Conservation (phyloP, 2,329 filamentous ascomycete species). For the Grosmannia clavigera region DNA sequence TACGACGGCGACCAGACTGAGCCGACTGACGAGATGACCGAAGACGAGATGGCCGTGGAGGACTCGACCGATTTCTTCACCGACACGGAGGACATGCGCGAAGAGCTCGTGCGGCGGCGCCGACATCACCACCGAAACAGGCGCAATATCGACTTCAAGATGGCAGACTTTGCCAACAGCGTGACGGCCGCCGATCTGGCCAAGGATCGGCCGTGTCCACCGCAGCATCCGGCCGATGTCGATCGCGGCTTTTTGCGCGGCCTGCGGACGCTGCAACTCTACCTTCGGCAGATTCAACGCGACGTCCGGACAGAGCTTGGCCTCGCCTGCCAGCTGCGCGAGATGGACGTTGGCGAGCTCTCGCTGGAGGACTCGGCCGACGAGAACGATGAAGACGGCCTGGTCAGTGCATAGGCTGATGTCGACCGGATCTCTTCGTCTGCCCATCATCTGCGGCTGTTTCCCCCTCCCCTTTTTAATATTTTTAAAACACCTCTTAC, state of each 20-base stretch:
- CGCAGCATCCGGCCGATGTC: slow-evolving; percentile 64
- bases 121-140: slow-evolving; percentile 24
- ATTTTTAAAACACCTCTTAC: background rate
- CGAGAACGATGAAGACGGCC: slow-evolving; percentile 16
- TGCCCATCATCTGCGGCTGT: background rate
- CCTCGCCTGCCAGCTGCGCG: slow-evolving; percentile 17
- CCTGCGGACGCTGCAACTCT: slow-evolving; percentile 62
- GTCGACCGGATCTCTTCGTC: background rate
- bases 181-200: slow-evolving; percentile 73
- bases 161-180: slow-evolving; percentile 97
- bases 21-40: slow-evolving; percentile 49
- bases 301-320: slow-evolving; percentile 52
- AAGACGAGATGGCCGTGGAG: slow-evolving; percentile 37
- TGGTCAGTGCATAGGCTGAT: slow-evolving; percentile 19
- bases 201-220: slow-evolving; percentile 57
- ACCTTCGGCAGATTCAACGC: slow-evolving; percentile 77
- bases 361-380: background rate
- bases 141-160: slow-evolving; percentile 76
- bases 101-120: slow-evolving; percentile 14
- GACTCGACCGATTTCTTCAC: slow-evolving; percentile 48
- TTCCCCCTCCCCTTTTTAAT: background rate
- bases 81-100: slow-evolving; percentile 37
- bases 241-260: slow-evolving; percentile 86
- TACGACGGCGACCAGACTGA: slow-evolving; percentile 72
- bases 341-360: background rate